Percentiles rank a stretch among this genome's conserved stretches.
These are phyloP conservation scores for Fagopyrum tataricum DNA, from an alignment of 148 eudicot genomes.

Conservation along the genomic window DNA sequence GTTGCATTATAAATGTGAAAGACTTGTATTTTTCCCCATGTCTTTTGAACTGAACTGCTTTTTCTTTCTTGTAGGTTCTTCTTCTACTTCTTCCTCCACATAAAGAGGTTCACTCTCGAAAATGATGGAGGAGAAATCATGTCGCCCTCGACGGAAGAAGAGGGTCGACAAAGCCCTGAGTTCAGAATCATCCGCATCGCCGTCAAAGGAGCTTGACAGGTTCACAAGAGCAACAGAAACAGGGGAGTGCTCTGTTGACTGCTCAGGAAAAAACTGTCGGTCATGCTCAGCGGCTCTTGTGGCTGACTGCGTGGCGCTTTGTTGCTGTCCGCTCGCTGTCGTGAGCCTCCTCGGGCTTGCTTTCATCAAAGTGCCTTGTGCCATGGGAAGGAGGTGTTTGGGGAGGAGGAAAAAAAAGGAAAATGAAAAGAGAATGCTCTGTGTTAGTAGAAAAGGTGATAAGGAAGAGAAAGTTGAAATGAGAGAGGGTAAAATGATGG, in stretches of 20 bases:
- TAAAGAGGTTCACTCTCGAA: background rate
- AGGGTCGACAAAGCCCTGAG: background rate
- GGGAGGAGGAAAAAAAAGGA: slow-evolving; percentile 32
- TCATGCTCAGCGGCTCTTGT: slow-evolving; percentile 64
- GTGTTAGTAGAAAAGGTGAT: background rate
- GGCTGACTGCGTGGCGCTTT: slow-evolving; percentile 84
- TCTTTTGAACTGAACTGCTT: background rate
- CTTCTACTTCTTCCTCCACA: background rate
- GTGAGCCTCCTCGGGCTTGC: slow-evolving; percentile 59
- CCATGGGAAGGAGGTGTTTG: slow-evolving; percentile 53
- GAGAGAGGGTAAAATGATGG: slow-evolving; percentile 22
- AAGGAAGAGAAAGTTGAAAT: slow-evolving; percentile 17
- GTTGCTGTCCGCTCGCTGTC: slow-evolving; percentile 81
- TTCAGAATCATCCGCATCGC: background rate
- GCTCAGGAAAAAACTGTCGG: slow-evolving; percentile 62
- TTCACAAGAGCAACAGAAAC: slow-evolving; percentile 18
- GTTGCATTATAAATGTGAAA: slow-evolving; percentile 8
- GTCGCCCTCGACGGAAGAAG: background rate
- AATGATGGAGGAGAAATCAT: slow-evolving; percentile 8
- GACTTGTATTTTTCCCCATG: slow-evolving; percentile 4
- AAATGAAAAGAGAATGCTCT: slow-evolving; percentile 11
- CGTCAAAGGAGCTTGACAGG: background rate
- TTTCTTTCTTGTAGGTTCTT: background rate
- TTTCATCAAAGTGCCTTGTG: slow-evolving; percentile 64
- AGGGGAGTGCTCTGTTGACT: slow-evolving; percentile 37